These are phyloP conservation scores for Tricholoma flavovirens DNA, from an alignment of 768 basidiomycete species.

Conservation along the genomic window DNA sequence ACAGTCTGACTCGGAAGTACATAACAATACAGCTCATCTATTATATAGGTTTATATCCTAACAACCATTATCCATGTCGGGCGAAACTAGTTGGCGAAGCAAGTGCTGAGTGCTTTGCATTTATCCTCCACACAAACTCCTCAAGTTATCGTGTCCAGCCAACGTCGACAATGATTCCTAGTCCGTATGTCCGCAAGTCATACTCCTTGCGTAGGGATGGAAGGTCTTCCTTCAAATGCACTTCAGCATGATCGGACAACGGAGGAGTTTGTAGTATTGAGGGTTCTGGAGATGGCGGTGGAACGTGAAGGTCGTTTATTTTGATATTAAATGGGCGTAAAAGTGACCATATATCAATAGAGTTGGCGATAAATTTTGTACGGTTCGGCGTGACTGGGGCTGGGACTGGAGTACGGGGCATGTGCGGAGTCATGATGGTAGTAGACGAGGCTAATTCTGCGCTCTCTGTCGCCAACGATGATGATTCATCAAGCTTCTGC, in stretches of 20 bases:
- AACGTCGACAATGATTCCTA: slow-evolving; percentile 71
- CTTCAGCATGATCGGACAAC: slow-evolving; percentile 8
- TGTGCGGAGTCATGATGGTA: slow-evolving; percentile 10
- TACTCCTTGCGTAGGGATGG: slow-evolving; percentile 46
- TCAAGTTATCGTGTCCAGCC: slow-evolving; percentile 45
- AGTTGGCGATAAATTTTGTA: not conserved
- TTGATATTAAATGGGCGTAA: slow-evolving; percentile 12
- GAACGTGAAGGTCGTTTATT: slow-evolving; percentile 2
- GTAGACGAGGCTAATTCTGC: slow-evolving; percentile 4
- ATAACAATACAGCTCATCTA: not conserved
- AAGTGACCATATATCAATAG: slow-evolving; percentile 12
- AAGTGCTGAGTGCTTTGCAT: not conserved
- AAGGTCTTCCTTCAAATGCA: slow-evolving; percentile 13
- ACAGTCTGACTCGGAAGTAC: too few relatives aligned
- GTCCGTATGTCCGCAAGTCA: slow-evolving; percentile 67
- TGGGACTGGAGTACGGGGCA: slow-evolving; percentile 15
- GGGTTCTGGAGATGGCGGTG: slow-evolving; percentile 1
- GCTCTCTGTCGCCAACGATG: slow-evolving; percentile 9
- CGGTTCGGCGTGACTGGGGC: slow-evolving; percentile 1
- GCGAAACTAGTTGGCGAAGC: not conserved
- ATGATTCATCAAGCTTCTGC: slow-evolving; percentile 18
- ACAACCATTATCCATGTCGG: not conserved
- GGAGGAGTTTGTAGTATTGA: slow-evolving; percentile 4
- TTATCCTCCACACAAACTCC: slow-evolving; percentile 1
- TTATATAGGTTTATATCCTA: not conserved